Conservation (phyloP, 331 rosid species). For the Quercus tomentella region DNA sequence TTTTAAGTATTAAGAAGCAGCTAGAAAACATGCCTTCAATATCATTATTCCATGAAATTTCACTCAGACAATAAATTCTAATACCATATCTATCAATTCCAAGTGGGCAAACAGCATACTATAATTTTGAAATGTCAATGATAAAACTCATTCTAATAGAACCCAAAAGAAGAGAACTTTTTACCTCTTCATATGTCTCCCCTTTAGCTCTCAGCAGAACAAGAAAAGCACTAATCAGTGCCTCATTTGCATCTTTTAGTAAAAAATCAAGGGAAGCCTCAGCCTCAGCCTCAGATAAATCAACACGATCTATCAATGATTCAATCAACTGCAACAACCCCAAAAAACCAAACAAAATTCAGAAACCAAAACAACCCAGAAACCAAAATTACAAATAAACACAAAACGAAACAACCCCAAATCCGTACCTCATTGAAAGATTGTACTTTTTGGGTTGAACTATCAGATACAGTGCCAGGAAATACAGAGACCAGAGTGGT, state of each 20-base stretch:
- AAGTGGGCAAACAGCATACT: background rate
- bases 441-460: background rate
- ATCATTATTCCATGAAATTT: no score
- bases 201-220: slow-evolving; percentile 88
- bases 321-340: slow-evolving; percentile 57
- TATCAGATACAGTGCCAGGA: slow-evolving; percentile 1
- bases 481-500: slow-evolving; percentile 4
- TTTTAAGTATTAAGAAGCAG: no score
- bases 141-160: background rate
- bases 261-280: slow-evolving; percentile 67
- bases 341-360: background rate
- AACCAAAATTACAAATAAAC: background rate
- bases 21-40: no score
- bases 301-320: slow-evolving; percentile 56
- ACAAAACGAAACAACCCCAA: background rate
- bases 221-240: slow-evolving; percentile 82
- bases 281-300: slow-evolving; percentile 68
- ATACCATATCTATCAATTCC: no score
- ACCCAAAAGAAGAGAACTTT: background rate
- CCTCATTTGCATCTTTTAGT: slow-evolving; percentile 59
- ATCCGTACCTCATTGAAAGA: slow-evolving; percentile 27
- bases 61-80: no score
- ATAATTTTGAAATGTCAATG: background rate
- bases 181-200: slow-evolving; percentile 88
- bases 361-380: background rate